These are phyloP conservation scores for Fraxinus sp. DNA, from an alignment of 305 asterid species.

Conservation along the genomic window DNA sequence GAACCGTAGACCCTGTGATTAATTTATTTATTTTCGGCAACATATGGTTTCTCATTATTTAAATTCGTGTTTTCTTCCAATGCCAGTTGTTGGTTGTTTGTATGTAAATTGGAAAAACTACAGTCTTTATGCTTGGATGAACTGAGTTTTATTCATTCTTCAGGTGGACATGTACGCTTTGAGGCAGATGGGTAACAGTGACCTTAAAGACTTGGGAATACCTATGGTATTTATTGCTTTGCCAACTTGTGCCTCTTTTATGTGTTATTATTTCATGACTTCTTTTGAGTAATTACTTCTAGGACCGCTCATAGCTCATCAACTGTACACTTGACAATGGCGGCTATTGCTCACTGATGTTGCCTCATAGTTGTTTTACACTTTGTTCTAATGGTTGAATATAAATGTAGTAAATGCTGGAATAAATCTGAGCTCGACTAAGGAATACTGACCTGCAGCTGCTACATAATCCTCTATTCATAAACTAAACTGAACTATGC, in stretches of 20 bases:
- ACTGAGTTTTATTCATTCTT: constrained; percentile 27
- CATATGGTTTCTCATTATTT: constrained; percentile 11
- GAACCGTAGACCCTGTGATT: not conserved
- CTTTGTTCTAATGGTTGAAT: not conserved
- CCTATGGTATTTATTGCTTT: constrained; percentile 76
- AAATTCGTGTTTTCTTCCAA: not conserved
- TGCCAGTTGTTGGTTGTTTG: not conserved
- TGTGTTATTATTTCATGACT: not conserved
- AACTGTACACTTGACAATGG: not conserved
- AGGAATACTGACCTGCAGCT: not conserved
- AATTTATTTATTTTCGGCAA: not conserved
- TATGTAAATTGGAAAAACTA: not conserved
- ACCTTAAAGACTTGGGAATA: constrained; percentile 85
- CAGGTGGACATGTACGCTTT: constrained; percentile 92
- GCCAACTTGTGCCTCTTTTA: not conserved
- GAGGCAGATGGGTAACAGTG: constrained; percentile 84
- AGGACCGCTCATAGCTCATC: constrained; percentile 5
- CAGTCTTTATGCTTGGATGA: not conserved
- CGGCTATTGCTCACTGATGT: not conserved
- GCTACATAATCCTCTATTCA: not conserved
- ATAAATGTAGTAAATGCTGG: not conserved
- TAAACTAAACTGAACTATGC: not conserved
- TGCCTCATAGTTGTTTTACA: not conserved
- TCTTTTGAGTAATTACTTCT: not conserved
- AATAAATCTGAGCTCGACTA: not conserved